Evolutionary conservation across 495 filamentous ascomycete genomes (phyloP), one percentile per base, ranked within the genome.

Genomic region (Massariosphaeria phaeospora): DNA sequence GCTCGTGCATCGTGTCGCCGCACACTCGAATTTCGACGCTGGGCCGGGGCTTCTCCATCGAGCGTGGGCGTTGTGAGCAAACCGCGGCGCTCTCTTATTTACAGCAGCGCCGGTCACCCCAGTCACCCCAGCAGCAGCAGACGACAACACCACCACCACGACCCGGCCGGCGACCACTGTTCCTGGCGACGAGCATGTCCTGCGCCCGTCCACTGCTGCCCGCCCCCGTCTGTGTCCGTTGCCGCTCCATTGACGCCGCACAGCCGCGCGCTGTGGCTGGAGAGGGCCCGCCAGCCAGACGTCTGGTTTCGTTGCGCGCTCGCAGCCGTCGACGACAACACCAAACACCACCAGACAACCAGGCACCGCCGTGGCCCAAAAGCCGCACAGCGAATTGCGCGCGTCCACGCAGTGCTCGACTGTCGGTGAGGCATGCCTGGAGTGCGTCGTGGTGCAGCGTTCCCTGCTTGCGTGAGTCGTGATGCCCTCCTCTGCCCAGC

Each of bases 401-500:
- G 30, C 1, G 13, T 18, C 49, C 57, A 60, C 57, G 57, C n/a
- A 51, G 48, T 50, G 48, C 55, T 20, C 26, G 25, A 47, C 35
- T 27, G 58, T 44, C 47, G 52, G 36, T 45, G 43, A 39, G 45
- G 43, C 46, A 61, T 53, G 59, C 39, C 18, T 40, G 41, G 41
- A 26, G 12, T 45, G 53, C 38, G 21, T n/a, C n/a, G n/a, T 40
- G 24, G 41, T 53, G 59, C 40, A 3, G 30, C 36, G 20, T 15
- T 52, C 23, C 38, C 59, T 52, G 41, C 45, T 45, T 38, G 41
- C 40, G 52, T 52, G 47, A 55, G 59, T 52, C 15, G 51, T 48
- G 36, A 27, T 46, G n/a, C n/a, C n/a, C n/a, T n/a, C n/a, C n/a
- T n/a, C n/a, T 45, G 45, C 38, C 59, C 52, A 45, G 53, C 52